These are phyloP conservation scores for Globisporangium spiculum DNA, from an alignment of 352 stramenopile species.

Conservation along the genomic window DNA sequence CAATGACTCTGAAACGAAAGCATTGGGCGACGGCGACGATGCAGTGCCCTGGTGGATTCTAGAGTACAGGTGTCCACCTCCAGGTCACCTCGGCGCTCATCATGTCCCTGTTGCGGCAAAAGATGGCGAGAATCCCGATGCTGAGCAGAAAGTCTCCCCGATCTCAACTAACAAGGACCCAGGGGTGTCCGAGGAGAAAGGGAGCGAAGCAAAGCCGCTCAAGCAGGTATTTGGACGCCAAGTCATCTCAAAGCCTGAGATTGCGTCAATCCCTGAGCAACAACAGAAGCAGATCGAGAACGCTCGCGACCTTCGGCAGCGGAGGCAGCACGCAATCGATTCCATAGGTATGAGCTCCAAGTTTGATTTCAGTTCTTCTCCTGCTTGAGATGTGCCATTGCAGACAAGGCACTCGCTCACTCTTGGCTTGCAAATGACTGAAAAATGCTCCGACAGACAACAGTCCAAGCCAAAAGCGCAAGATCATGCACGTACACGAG, in stretches of 20 bases:
- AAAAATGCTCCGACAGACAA: constrained; percentile 17
- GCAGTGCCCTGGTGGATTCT: constrained; percentile 53
- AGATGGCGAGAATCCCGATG: constrained; percentile 12
- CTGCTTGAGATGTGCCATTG: not conserved
- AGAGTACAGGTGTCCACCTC: constrained; percentile 54
- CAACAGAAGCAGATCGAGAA: not conserved
- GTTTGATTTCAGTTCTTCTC: not conserved
- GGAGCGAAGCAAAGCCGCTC: not conserved
- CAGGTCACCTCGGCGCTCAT: constrained; percentile 48
- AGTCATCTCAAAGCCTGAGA: not conserved
- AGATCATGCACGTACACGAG: constrained; percentile 49
- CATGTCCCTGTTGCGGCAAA: constrained; percentile 33
- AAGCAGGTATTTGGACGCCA: not conserved
- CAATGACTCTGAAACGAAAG: not conserved
- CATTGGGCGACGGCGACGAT: constrained; percentile 2
- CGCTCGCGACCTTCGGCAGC: constrained; percentile 5
- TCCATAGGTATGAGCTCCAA: constrained; percentile 9
- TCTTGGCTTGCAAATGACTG: constrained; percentile 16
- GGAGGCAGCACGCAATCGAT: constrained; percentile 9
- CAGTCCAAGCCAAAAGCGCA: constrained; percentile 73
- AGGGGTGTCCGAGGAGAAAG: constrained; percentile 1
- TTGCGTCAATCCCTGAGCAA: not conserved
- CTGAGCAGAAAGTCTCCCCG: not conserved
- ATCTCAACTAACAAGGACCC: not conserved
- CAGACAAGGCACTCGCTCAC: not conserved